phyloP scores from a whole-genome alignment of 176 grass and related monocot genomes.

The Puya raimondii region DNA sequence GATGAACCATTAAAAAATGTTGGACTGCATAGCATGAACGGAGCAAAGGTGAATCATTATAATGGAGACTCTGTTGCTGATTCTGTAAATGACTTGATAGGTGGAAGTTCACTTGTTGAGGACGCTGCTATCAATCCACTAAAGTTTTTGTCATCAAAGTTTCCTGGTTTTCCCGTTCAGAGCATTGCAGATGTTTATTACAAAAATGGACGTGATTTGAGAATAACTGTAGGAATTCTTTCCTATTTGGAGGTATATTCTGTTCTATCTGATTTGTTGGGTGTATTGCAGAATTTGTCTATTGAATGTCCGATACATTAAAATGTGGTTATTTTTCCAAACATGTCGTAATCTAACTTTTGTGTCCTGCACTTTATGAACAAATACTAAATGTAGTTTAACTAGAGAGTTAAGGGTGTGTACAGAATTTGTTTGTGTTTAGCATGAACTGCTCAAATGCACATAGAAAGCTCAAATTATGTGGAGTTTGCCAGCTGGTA shows the following conservation, averaged over 20 bases:
- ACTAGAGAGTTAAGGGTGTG: background rate
- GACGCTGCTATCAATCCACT: constrained; percentile 26
- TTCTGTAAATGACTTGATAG: constrained; percentile 28
- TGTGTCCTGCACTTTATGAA: background rate
- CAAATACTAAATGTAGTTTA: background rate
- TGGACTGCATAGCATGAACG: constrained; percentile 41
- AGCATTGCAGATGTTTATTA: constrained; percentile 54
- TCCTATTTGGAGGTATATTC: constrained; percentile 70
- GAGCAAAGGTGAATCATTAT: constrained; percentile 48
- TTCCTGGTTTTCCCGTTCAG: constrained; percentile 53
- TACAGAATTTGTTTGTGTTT: background rate
- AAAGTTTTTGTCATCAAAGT: constrained; percentile 40
- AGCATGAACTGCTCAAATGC: background rate
- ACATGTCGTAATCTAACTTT: background rate
- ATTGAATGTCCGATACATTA: constrained; percentile 11
- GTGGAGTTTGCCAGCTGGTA: background rate
- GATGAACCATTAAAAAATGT: constrained; percentile 45
- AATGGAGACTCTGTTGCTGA: constrained; percentile 54
- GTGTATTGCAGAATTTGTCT: background rate
- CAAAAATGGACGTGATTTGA: constrained; percentile 61
- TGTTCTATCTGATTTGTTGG: constrained; percentile 1
- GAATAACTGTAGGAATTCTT: constrained; percentile 53
- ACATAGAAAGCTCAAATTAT: background rate
- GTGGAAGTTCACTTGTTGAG: constrained; percentile 28
- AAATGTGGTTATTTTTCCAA: background rate